These are phyloP conservation scores for Pluteus cervinus DNA, from an alignment of 768 basidiomycete genomes.

Conservation along the genomic window DNA sequence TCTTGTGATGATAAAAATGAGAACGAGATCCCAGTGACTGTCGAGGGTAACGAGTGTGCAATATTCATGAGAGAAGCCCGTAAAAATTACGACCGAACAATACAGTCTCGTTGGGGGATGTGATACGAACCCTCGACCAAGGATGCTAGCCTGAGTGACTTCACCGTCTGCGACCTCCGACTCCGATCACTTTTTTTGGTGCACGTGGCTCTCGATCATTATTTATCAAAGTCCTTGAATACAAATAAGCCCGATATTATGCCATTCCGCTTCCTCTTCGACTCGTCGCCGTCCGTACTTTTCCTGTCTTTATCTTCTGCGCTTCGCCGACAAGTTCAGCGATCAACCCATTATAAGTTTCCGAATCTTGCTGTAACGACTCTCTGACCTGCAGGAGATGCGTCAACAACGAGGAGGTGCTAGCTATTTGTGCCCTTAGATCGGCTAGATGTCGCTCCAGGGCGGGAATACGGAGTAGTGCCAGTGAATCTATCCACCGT, in stretches of 20 bases:
- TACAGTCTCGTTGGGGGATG: constrained; percentile 2
- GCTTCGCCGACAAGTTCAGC: constrained; percentile 91
- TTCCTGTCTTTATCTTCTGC: constrained; percentile 72
- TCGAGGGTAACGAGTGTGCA: constrained; percentile 80
- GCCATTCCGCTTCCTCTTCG: constrained; percentile 45
- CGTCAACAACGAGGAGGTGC: constrained; percentile 71
- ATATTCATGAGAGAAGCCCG: constrained; percentile 80
- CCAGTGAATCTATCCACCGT: constrained; percentile 51
- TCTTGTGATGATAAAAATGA: constrained; percentile 88
- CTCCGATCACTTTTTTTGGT: constrained; percentile 17
- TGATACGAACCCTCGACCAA: constrained; percentile 4
- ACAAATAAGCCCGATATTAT: constrained; percentile 10
- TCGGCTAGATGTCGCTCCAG: constrained; percentile 66
- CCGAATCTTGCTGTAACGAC: constrained; percentile 78
- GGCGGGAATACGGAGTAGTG: constrained; percentile 60
- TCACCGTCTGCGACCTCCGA: neutral
- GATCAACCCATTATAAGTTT: constrained; percentile 87
- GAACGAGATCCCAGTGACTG: constrained; percentile 82
- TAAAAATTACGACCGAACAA: neutral
- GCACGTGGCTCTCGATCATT: constrained; percentile 15
- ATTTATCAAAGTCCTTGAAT: neutral
- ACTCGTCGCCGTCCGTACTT: constrained; percentile 35
- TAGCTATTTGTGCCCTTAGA: constrained; percentile 65
- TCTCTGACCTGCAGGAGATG: constrained; percentile 79
- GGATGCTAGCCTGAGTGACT: constrained; percentile 1